Evolutionary conservation across 257 asterid species (phyloP), one percentile per base, ranked within the genome.

Genomic region (Solanum paucissectum): DNA sequence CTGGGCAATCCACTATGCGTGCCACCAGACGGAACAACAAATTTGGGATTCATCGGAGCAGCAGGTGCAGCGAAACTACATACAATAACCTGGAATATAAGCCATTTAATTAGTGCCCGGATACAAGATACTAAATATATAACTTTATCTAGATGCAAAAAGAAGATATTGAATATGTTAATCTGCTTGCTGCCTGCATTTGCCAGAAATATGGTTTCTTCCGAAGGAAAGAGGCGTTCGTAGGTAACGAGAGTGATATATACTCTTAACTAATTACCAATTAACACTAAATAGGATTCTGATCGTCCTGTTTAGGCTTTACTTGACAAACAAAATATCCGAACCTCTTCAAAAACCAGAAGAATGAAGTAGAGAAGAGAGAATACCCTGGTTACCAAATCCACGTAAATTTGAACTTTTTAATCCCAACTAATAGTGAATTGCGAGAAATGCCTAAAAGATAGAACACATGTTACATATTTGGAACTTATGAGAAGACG

Each of bases 401-500:
- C 58, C 4, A 37, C 34, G 14, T 38, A 40, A 75, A 58, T 20
- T 20, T 58, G 66, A 58, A 58, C 0, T 58, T 58, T 20, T 7
- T 58, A 58, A 20, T 58, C 66, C 71, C 29, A 62, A 23, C 29
- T 62, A 62, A 62, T 62, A 62, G 25, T 44, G 25, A 23, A 36
- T 79, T 62, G 32, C 3, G 6, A 62, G 29, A 14, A 81, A 81
- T 46, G 85, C 52, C 23, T 29, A 46, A 81, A 27, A 46, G 85
- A 46, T 29, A 29, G 68, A 42, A 42, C 12, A 18, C 9, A 46
- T 81, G 85, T 42, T 16, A 29, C 40, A 16, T 27, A 46, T 46
- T 82, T 49, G 69, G 33, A n/a, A 64, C 18, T n/a, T 29, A 82
- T 82, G 84, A 89, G 84, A 76, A 87, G 87, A 75, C 74, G 84